A percentile compares a stretch with the other conserved stretches of the same genome.
phyloP scores from a whole-genome alignment of 2,329 filamentous ascomycete genomes.

The Aplosporella prunicola region DNA sequence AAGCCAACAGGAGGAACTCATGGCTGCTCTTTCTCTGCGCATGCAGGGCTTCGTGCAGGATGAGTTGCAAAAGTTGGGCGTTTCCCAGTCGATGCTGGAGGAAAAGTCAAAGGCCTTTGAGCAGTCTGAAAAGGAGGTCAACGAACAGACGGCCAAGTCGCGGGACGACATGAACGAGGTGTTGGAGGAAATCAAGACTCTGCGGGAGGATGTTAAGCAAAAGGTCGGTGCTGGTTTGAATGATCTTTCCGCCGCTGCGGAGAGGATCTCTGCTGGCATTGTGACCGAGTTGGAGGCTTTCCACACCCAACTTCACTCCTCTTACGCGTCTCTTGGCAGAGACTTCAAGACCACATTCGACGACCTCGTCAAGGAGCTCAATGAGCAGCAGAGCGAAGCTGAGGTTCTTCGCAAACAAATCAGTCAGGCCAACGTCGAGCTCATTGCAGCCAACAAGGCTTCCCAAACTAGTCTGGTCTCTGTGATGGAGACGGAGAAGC shows the following conservation, averaged over 20 bases:
- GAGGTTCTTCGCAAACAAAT: constrained; percentile 64
- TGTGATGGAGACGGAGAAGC: constrained; percentile 66
- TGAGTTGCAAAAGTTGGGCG: constrained; percentile 62
- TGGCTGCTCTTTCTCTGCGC: constrained; percentile 56
- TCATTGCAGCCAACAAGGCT: constrained; percentile 57
- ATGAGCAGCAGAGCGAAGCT: constrained; percentile 67
- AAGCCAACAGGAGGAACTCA: constrained; percentile 59
- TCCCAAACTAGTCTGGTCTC: constrained; percentile 59
- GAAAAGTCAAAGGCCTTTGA: constrained; percentile 60
- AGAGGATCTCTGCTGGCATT: constrained; percentile 82
- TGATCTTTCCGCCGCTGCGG: constrained; percentile 72
- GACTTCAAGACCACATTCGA: constrained; percentile 85
- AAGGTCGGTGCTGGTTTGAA: constrained; percentile 78
- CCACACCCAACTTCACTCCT: constrained; percentile 69
- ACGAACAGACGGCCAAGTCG: constrained; percentile 57
- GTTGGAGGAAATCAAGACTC: constrained; percentile 81
- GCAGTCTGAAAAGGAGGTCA: constrained; percentile 57
- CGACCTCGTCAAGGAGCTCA: constrained; percentile 63
- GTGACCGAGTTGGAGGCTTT: constrained; percentile 78
- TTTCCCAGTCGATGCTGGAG: constrained; percentile 61
- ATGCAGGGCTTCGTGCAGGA: constrained; percentile 69
- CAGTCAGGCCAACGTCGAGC: constrained; percentile 56
- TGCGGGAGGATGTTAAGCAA: constrained; percentile 79
- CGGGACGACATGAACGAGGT: constrained; percentile 85
- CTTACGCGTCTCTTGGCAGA: constrained; percentile 71